Evolutionary conservation across 2,329 filamentous ascomycete species (phyloP), one percentile per base, ranked within the genome.

Genomic region (Penicillium sp.): DNA sequence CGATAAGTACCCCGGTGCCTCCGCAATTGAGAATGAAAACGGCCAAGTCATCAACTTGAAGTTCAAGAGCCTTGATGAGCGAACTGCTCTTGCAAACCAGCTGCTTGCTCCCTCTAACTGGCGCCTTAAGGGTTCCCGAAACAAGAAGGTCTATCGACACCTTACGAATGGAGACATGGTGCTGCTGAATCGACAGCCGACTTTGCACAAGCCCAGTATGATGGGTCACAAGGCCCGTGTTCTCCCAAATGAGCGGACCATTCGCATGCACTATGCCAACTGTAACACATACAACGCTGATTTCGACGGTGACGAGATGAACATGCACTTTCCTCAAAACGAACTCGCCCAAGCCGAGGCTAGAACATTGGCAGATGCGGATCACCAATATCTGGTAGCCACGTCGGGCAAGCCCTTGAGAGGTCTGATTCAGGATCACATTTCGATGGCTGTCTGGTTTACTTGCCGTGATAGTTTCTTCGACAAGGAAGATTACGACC

Each of bases 221-320:
- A 99, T 99, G 94, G 92, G 91, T 55, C 94, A 99, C 77, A 86
- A 92, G 65, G 94, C 94, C 48, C 86, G 92, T 56, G 93, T 99
- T 5, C 78, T 99, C 16, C 90, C 91, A 0, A 92, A 92, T 31
- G 95, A 99, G 74, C 96, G 96, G 77, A 97, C 94, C 0, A 92
- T 99, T 71, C 92, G 94, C 62, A 97, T 99, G 93, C 94, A 99
- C 79, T 99, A 99, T 76, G 93, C 94, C 67, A 99, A 99, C 73
- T 97, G 94, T 74, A 99, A 99, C 70, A 97, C 94, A 0, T 99
- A 99, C 81, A 99, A 99, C 67, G 94, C 94, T 28, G 94, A 99
- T 81, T 99, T 99, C 70, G 95, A 99, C 69, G 94, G 94, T 73
- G 94, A 99, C 71, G 94, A 99, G 75, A 99, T 99, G 94, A 99